Evolutionary conservation across 1,284 basidiomycete genomes (phyloP), one percentile per base, ranked within the genome.

Genomic region (Rhodotorula sp.): DNA sequence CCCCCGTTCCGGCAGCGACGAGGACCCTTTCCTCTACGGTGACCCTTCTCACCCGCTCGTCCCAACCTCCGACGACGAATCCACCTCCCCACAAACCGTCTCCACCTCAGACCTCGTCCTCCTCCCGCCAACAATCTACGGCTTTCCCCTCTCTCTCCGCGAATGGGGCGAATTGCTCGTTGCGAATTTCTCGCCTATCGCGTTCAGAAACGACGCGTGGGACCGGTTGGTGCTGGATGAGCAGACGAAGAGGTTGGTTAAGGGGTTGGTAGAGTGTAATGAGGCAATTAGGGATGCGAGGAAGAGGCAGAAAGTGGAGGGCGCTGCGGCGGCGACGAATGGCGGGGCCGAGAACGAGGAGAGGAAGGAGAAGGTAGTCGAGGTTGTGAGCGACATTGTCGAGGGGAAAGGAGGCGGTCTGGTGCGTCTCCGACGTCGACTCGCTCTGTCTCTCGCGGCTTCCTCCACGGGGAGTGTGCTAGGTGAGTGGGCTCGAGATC

Each of bases 321-420:
- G 40, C 15, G 40, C 11, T 11, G 13, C 3, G 20, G 11, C 24
- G 46, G 15, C 31, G 40, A 59, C 30, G 1, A 26, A 28, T 34
- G 26, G 28, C 13, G 28, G 59, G 30, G 53, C 7, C 22, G 40
- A 40, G 40, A 37, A 26, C 31, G 47, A 26, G 34, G 13, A 48
- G 34, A 46, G 28, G 18, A 40, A 26, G 34, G 13, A 48, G 34
- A 46, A 40, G 18, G 52, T 16, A 5, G 50, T 22, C 16, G 47
- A 60, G 18, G 61, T 40, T 50, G 55, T 57, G 26, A 50, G 10
- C n/a, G 73, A 74, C 48, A 54, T 72, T 30, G 53, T 73, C 26
- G 55, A 53, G 8, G 70, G 70, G 31, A 74, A 74, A 53, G 70
- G 73, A 2, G 73, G 70, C 15, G 73, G 70, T 22, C 48, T 67